Conservation (phyloP, 1,139 yeast species). For the Candida tunisiensis region DNA sequence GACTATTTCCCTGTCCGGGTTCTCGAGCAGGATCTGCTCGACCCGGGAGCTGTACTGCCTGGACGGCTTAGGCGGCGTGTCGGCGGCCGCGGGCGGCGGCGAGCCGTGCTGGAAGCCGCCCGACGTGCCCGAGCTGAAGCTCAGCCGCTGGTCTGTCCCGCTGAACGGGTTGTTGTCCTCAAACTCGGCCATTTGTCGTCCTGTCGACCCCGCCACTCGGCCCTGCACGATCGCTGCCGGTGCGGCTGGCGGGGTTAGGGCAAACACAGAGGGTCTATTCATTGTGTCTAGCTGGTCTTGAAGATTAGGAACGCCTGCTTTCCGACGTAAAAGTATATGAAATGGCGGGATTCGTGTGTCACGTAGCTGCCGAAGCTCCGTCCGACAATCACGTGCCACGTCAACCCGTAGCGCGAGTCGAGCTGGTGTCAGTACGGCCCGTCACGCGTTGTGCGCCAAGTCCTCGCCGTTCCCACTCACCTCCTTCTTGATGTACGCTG, state of each 20-base stretch:
- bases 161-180: constrained; percentile 29
- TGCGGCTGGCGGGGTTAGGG: no score
- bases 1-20: constrained; percentile 22
- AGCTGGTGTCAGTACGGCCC: no score
- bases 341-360: constrained; percentile 66
- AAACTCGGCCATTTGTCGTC: no score
- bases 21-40: constrained; percentile 18
- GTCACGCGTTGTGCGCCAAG: no score
- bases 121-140: no score
- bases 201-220: no score
- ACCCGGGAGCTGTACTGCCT: constrained; percentile 19
- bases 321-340: constrained; percentile 72
- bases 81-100: constrained; percentile 1
- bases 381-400: constrained; percentile 96
- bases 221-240: no score
- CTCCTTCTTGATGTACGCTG: constrained; percentile 69
- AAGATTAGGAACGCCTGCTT: neutral
- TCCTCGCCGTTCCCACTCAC: no score
- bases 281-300: no score
- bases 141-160: constrained; percentile 17
- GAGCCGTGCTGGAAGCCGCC: constrained; percentile 1
- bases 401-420: constrained; percentile 51
- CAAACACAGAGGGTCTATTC: no score
- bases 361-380: constrained; percentile 86
- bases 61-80: no score